Base-by-base conservation (phyloP, 352 stramenopile genomes). In the Thalassiosira livingstoniorum region DNA sequence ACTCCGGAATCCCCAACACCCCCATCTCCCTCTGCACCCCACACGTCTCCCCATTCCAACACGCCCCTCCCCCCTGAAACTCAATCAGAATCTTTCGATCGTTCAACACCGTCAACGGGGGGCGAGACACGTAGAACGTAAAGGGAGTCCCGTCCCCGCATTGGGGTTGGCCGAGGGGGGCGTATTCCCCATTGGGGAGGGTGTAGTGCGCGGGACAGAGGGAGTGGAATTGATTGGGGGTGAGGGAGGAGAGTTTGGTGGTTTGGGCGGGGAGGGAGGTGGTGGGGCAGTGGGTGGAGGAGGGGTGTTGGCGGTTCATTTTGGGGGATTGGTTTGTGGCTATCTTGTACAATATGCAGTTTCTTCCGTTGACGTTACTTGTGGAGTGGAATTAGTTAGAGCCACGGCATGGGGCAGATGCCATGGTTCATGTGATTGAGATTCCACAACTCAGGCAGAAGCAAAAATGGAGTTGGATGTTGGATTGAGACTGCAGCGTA, bases 81-180 rank as follows among this genome's bases (percentile, higher is more conserved):
- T 91, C 85, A 29, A 91, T 87, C 0, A 91, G 32, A 21, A 89
- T 45, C 62, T 82, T 79, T 21, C 64, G 34, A 13, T 70, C 55
- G 39, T 85, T 87, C 7, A 35, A 23, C 45, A 70, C 37, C 35
- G 72, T 37, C 63, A 81, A 51, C 10, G 61, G 37, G 4, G 85
- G 85, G 27, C 76, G 72, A 13, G 74, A 72, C 37, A 84, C 69
- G 31, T 81, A 87, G 45, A 91, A 91, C 4, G 67, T 64, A 74
- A 87, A 91, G 34, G 58, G 60, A 0, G 81, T 78, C 15, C 85
- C 85, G 68, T 91, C 82, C 2, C 85, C 81, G 62, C 85, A 91
- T n/a, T 55, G 37, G 4, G 81, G 85, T 43, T 80, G 70, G 31
- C 73, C 75, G 21, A 84, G 67, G 5, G 29, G 18, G 37, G 54